phyloP scores from a whole-genome alignment of 1,284 basidiomycete genomes.

The Tylopilus sp. region DNA sequence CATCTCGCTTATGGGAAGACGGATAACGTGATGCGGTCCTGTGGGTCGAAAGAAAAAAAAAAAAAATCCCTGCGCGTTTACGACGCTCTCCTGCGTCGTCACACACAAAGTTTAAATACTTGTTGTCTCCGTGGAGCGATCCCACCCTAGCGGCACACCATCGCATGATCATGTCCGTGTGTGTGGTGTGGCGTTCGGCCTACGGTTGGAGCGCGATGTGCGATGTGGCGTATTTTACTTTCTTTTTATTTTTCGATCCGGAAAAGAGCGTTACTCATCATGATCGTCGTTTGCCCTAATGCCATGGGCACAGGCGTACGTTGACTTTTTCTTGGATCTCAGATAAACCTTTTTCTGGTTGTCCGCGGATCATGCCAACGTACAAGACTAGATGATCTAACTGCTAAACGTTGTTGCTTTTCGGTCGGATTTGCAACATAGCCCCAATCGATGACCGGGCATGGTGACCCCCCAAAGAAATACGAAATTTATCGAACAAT shows the following conservation, averaged over 20 bases:
- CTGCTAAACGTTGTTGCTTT: neutral
- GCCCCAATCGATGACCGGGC: neutral
- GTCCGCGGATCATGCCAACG: conserved; percentile 28
- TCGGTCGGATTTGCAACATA: conserved; percentile 11
- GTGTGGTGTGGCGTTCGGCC: conserved; percentile 12
- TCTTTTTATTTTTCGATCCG: neutral
- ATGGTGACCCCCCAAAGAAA: conserved; percentile 8
- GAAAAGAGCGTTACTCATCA: neutral
- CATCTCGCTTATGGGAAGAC: conserved; percentile 14
- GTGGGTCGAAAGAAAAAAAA: too few relatives aligned
- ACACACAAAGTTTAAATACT: conserved; percentile 1
- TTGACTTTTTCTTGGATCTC: conserved; percentile 20
- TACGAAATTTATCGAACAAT: conserved; percentile 5
- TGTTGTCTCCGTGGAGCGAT: conserved; percentile 13
- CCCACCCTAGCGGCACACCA: conserved; percentile 1
- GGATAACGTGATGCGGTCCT: conserved; percentile 10
- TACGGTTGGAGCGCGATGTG: conserved; percentile 1
- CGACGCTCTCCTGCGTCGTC: neutral
- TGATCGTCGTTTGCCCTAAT: conserved; percentile 28
- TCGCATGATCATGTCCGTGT: neutral
- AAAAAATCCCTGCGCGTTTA: too few relatives aligned
- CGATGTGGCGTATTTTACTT: neutral
- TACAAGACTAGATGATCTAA: conserved; percentile 6
- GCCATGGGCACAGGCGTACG: conserved; percentile 7
- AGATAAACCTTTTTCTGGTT: conserved; percentile 23